Evolutionary conservation across 345 rosid species (phyloP).

Genomic region (Eucalyptus sideroxylon): DNA sequence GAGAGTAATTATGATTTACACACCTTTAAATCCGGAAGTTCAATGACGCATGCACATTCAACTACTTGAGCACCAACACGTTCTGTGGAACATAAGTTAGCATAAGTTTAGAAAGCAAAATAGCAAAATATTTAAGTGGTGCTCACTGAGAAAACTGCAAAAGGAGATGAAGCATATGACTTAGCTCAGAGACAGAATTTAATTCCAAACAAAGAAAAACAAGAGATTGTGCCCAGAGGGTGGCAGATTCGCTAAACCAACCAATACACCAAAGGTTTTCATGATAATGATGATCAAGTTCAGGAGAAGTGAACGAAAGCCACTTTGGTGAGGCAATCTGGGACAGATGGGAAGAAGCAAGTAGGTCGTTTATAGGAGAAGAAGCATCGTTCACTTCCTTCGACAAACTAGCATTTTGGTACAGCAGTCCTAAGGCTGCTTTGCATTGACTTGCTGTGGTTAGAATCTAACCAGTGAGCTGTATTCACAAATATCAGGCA

Average conservation of each 20-base stretch:
- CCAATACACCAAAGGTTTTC: not conserved
- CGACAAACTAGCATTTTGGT: not conserved
- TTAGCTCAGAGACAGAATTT: not conserved
- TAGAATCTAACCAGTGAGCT: not conserved
- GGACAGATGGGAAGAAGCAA: not conserved
- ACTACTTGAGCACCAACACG: constrained; percentile 90
- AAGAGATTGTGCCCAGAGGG: not conserved
- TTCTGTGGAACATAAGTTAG: constrained; percentile 24
- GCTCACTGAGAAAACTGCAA: not conserved
- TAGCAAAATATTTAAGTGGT: not conserved
- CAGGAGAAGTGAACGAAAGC: not conserved
- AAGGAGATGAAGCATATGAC: not conserved
- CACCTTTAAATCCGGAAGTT: constrained; percentile 78
- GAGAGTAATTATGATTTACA: not conserved
- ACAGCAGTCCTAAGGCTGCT: not conserved
- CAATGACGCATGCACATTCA: constrained; percentile 84
- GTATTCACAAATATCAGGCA: not conserved
- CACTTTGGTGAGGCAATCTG: not conserved
- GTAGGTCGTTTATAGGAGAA: not conserved
- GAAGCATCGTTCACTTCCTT: not conserved
- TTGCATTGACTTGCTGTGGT: not conserved
- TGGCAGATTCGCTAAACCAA: not conserved
- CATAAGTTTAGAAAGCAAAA: not conserved
- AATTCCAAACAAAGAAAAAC: not conserved
- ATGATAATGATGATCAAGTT: not conserved